Evolutionary conservation across 2,329 filamentous ascomycete species (phyloP), one percentile per base, ranked within the genome.

Genomic region (Ophiostoma sp.): DNA sequence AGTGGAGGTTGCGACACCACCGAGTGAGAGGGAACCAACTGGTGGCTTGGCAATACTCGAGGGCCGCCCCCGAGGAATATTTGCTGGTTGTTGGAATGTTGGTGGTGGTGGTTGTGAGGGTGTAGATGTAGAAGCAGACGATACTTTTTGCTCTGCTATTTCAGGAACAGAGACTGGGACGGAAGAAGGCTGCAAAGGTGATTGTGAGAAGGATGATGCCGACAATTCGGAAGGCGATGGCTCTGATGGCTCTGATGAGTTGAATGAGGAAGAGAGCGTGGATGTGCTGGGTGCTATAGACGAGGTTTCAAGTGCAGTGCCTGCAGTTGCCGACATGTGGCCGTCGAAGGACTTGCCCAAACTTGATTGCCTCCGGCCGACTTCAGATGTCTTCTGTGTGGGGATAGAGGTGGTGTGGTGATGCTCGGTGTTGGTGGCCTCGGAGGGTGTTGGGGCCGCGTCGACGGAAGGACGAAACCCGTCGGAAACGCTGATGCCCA

Each of bases 1-100:
- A 16, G 82, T 11, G 5, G 9, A 82, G 70, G 85, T 84, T 40
- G 81, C 6, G 76, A 77, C 16, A 18, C 60, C 40, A 12, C 11
- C 42, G 18, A 27, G 40, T n/a, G 36, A 14, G 6, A 44, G n/a
- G 16, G 63, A 41, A 1, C 58, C 67, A 2, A 77, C 78, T 5
- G 79, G 80, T n/a, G 82, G 79, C 71, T 88, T 88, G 14, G 82
- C 79, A 64, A 83, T 83, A 75, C 85, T 88, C 3, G 84, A 85
- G 14, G 74, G 74, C 81, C 75, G 67, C 3, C 44, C 27, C n/a
- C 45, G 64, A 16, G 64, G 42, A 14, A 38, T 9, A 18, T 27
- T 8, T 45, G 55, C 58, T 18, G 47, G 65, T 27, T 58, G 38
- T 36, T 27, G 27, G 27, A 66, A 41, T 27, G 52, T n/a, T 27